Evolutionary conservation across 1,139 yeast species (phyloP).

Genomic region (Protomyces gravidus): DNA sequence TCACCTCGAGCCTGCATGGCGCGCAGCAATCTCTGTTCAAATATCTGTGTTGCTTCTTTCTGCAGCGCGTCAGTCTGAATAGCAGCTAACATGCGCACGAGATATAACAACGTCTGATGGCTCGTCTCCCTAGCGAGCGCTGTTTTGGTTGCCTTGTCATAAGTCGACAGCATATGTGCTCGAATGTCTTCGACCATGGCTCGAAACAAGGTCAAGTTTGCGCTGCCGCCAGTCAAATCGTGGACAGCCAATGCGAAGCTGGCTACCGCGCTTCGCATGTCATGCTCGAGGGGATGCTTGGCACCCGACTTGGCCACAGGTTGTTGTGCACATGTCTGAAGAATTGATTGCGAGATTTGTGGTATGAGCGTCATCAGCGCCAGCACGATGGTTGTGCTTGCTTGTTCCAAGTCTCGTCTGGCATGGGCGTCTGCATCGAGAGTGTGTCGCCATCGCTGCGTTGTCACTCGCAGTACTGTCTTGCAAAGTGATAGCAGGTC

Average conservation of each 20-base stretch:
- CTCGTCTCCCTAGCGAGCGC: neutral
- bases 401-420: neutral
- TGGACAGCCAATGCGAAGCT: neutral
- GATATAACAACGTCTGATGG: neutral
- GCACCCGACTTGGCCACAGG: neutral
- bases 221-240: neutral
- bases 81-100: neutral
- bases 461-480: neutral
- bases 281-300: neutral
- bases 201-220: neutral
- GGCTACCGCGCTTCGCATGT: neutral
- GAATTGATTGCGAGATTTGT: neutral
- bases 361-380: neutral
- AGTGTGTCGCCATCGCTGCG: neutral
- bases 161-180: neutral
- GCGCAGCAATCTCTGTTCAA: neutral
- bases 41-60: neutral
- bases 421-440: neutral
- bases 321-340: neutral
- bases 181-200: neutral
- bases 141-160: neutral
- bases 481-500: neutral
- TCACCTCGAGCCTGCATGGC: neutral
- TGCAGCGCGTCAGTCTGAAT: neutral
- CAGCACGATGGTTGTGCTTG: neutral